Evolutionary conservation across 441 rosid genomes (phyloP).

Genomic region (Sinapis alba): DNA sequence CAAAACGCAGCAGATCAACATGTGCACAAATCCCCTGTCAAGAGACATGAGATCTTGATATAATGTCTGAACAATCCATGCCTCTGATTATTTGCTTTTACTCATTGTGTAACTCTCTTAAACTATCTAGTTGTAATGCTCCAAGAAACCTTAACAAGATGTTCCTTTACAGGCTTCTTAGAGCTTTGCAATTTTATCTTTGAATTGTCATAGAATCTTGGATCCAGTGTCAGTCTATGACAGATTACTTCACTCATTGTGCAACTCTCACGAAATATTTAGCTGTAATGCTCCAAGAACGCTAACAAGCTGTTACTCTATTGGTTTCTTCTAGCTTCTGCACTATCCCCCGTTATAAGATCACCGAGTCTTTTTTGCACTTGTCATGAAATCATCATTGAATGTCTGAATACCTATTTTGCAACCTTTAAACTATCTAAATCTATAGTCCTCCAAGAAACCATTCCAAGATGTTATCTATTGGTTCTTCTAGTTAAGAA

Average conservation of each 20-base stretch:
- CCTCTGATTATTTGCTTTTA: neutral
- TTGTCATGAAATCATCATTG: no score
- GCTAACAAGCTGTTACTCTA: neutral
- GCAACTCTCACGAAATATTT: neutral
- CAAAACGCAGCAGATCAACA: conserved; percentile 84
- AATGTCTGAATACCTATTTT: no score
- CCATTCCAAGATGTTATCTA: neutral
- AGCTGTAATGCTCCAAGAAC: neutral
- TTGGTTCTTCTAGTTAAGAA: neutral
- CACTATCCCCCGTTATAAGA: no score
- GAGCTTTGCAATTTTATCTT: no score
- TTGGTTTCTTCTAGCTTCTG: neutral
- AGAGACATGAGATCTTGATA: neutral
- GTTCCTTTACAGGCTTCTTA: neutral
- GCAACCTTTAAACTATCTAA: neutral
- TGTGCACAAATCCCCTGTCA: conserved; percentile 93
- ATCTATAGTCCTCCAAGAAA: neutral
- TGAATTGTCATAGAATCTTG: neutral
- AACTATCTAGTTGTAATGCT: neutral
- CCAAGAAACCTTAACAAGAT: conserved; percentile 1
- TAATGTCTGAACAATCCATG: neutral
- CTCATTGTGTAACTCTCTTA: neutral
- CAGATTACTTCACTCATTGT: neutral
- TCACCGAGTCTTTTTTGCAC: no score
- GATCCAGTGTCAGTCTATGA: neutral